Evolutionary conservation across 352 stramenopile genomes (phyloP).

Genomic region (Pythium phragmitis): DNA sequence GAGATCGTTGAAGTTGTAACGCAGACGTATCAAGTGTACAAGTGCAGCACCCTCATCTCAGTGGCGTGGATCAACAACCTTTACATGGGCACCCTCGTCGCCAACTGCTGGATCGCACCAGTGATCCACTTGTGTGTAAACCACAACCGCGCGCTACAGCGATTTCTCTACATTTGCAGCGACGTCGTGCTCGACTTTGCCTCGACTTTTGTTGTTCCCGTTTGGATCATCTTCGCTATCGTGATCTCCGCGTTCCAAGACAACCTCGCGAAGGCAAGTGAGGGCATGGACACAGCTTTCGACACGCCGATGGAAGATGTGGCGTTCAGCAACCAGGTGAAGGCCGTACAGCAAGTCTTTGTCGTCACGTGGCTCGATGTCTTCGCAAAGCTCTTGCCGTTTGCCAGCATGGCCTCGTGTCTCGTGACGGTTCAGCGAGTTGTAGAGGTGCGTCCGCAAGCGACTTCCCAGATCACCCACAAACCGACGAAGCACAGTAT

Average conservation of each 20-base stretch:
- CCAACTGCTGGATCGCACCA: slow-evolving; percentile 30
- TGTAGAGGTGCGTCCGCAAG: background rate
- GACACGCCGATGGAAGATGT: slow-evolving; percentile 24
- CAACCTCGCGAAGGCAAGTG: background rate
- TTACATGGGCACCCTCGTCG: slow-evolving; percentile 12
- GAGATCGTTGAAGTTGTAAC: slow-evolving; percentile 18
- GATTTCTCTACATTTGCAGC: slow-evolving; percentile 26
- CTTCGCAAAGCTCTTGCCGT: slow-evolving; percentile 26
- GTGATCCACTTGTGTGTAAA: slow-evolving; percentile 9
- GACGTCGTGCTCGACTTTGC: slow-evolving; percentile 25
- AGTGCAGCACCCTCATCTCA: slow-evolving; percentile 22
- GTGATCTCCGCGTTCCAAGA: background rate
- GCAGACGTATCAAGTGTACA: slow-evolving; percentile 28
- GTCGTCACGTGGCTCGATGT: slow-evolving; percentile 27
- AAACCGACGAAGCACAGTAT: background rate
- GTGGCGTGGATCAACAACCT: slow-evolving; percentile 23
- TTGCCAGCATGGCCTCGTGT: slow-evolving; percentile 24
- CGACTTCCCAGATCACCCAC: background rate
- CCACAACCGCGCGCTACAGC: slow-evolving; percentile 4
- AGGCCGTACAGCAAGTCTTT: slow-evolving; percentile 23
- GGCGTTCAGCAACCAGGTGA: slow-evolving; percentile 19
- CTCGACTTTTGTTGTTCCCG: slow-evolving; percentile 17
- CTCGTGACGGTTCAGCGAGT: slow-evolving; percentile 8
- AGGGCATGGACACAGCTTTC: slow-evolving; percentile 21
- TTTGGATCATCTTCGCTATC: slow-evolving; percentile 20